A percentile compares a stretch with the other conserved stretches of the same genome.
Evolutionary conservation across 1,284 basidiomycete species (phyloP).

Genomic region (Cryptococcus hybrid): DNA sequence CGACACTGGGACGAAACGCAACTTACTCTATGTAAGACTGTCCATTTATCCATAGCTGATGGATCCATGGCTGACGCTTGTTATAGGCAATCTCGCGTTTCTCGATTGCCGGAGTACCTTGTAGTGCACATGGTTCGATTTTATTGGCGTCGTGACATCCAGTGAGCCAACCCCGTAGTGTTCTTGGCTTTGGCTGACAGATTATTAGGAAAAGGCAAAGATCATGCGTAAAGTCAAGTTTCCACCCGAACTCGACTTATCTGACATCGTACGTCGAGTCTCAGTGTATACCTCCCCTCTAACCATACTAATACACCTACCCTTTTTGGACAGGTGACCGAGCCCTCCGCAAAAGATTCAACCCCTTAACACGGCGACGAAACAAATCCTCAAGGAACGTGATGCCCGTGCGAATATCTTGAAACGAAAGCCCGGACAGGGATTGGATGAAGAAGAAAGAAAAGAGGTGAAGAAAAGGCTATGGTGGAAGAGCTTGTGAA

Average conservation of each 20-base stretch:
- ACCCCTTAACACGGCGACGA: conserved; percentile 69
- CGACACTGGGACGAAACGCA: conserved; percentile 74
- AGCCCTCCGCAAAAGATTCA: conserved; percentile 73
- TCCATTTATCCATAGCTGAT: no score
- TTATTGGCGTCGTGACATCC: conserved; percentile 88
- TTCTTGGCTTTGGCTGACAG: background rate
- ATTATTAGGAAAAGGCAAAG: conserved; percentile 70
- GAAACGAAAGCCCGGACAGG: conserved; percentile 62
- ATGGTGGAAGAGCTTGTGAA: conserved; percentile 38
- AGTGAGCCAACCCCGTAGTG: conserved; percentile 22
- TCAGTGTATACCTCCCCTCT: no score
- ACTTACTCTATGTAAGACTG: conserved; percentile 30
- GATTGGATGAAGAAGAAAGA: conserved; percentile 10
- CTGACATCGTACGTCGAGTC: conserved; percentile 61
- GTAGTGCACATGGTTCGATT: conserved; percentile 64
- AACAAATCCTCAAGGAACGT: conserved; percentile 78
- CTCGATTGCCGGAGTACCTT: conserved; percentile 69
- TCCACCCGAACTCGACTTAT: conserved; percentile 71
- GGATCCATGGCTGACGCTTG: no score
- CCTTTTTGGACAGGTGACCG: conserved; percentile 51
- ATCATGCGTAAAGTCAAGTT: conserved; percentile 97
- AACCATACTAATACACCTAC: no score
- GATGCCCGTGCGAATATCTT: conserved; percentile 79
- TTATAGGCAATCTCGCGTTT: conserved; percentile 64
- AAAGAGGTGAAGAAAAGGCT: conserved; percentile 18